Base-by-base conservation (phyloP, 177 flowering plant species). In the Tripterygium wilfordii region DNA sequence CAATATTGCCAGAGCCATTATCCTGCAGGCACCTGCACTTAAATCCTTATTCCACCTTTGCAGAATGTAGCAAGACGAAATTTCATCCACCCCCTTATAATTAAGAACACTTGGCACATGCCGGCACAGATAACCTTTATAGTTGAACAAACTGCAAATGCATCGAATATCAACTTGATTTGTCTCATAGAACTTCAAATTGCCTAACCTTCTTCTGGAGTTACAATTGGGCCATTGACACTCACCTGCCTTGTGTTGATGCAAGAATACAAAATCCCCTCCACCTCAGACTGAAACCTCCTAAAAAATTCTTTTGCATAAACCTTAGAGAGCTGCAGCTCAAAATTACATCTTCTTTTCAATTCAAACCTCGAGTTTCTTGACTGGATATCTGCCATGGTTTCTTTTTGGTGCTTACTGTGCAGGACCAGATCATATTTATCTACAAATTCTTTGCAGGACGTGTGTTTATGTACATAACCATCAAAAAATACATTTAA, bases 111-210 rank as follows among this genome's bases (percentile, higher is more conserved):
- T 64, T 14, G 69, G 42, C 2, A 77, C 79, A 52, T 77, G 79
- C 45, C 78, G 52, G 58, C 83, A 74, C 2, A 74, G 44, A 44
- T 71, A 74, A 7, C 83, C 83, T 61, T 65, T 69, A 51, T 62
- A 64, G 48, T 71, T 69, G 61, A 78, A 72, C 64, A 74, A 57
- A 48, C 79, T 49, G 62, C 82, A 77, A n/a, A 70, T 66, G 63
- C 82, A 77, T 18, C 76, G 63, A 4, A 74, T 58, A 22, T 74
- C 82, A 32, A 31, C 52, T 41, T 52, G 64, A 15, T 61, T 57
- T 20, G 72, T 60, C 51, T 77, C 79, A 14, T 56, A 77, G 35
- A 35, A 74, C 83, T 56, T 77, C 77, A 21, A 33, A 74, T 45
- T 41, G 42, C 47, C 57, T 64, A 1, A 69, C 54, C 35, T 66